Evolutionary conservation across 208 protist genomes (phyloP).

Genomic region (Wallacemonas collosoma): DNA sequence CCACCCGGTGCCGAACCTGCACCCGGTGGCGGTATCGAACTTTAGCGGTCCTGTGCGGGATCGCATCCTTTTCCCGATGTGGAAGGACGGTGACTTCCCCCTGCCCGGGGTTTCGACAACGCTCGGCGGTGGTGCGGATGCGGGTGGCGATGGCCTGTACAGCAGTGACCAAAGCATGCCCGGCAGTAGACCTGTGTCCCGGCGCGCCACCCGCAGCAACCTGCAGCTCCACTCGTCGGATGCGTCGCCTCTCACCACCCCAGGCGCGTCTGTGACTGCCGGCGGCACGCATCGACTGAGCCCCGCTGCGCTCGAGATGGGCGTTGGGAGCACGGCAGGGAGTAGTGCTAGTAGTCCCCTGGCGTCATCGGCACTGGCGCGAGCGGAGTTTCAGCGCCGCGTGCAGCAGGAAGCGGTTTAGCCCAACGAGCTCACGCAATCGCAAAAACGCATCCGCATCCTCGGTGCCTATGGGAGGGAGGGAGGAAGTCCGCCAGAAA

Average conservation of each 20-base stretch:
- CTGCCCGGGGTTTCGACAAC: constrained; percentile 30
- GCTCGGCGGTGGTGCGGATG: constrained; percentile 5
- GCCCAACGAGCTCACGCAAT: not conserved
- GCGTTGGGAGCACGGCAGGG: constrained; percentile 8
- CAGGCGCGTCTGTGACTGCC: not conserved
- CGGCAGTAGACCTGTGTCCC: constrained; percentile 19
- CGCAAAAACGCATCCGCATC: not conserved
- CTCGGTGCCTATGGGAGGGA: too few relatives aligned
- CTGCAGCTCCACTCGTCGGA: not conserved
- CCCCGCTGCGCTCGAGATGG: not conserved
- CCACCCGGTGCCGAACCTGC: constrained; percentile 58
- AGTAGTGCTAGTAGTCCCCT: constrained; percentile 19
- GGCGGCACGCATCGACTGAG: not conserved
- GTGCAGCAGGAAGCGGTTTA: constrained; percentile 11
- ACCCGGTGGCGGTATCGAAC: constrained; percentile 53
- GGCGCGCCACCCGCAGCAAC: constrained; percentile 8
- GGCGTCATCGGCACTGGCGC: constrained; percentile 5
- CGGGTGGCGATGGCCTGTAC: constrained; percentile 11
- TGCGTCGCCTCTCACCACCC: not conserved
- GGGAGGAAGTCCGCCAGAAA: not conserved
- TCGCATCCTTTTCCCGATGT: constrained; percentile 50
- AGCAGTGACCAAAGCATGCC: constrained; percentile 12
- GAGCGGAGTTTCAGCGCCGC: constrained; percentile 19
- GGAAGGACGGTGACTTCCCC: constrained; percentile 71
- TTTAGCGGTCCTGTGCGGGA: constrained; percentile 6